phyloP scores from a whole-genome alignment of 345 rosid genomes.

The Boechera stricta region DNA sequence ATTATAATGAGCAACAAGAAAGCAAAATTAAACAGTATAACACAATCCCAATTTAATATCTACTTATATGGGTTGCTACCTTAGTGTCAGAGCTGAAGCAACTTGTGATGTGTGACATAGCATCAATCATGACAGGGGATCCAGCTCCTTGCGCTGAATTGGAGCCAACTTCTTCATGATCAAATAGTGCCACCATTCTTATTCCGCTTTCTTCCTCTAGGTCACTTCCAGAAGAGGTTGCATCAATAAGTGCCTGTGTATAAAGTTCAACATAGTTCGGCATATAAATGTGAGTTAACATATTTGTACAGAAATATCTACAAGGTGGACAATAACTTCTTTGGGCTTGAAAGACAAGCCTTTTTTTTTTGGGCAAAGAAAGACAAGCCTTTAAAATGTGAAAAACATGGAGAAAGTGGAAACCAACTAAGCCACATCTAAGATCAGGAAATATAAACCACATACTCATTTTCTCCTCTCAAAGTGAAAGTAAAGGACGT shows the following conservation, averaged over 20 bases:
- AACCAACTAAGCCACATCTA: not conserved
- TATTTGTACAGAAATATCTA: not conserved
- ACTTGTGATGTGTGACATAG: slow-evolving; percentile 79
- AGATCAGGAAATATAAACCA: not conserved
- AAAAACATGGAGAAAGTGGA: slow-evolving; percentile 5
- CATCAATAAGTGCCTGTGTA: slow-evolving; percentile 78
- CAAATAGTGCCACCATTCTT: slow-evolving; percentile 95
- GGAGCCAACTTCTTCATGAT: slow-evolving; percentile 98
- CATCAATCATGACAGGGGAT: slow-evolving; percentile 95
- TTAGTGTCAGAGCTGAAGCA: slow-evolving; percentile 73
- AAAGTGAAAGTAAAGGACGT: slow-evolving; percentile 1
- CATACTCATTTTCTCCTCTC: slow-evolving; percentile 5
- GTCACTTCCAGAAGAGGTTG: slow-evolving; percentile 68
- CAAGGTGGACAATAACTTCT: not conserved
- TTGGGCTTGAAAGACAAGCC: not conserved
- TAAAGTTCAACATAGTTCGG: not conserved
- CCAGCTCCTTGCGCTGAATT: slow-evolving; percentile 97
- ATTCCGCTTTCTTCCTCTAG: slow-evolving; percentile 83
- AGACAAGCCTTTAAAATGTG: not conserved
- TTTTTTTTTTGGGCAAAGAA: not conserved
- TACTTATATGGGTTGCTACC: slow-evolving; percentile 50
- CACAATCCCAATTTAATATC: not conserved
- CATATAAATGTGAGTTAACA: not conserved
- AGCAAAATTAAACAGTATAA: not conserved
- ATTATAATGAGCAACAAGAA: slow-evolving; percentile 1